phyloP scores from a whole-genome alignment of 495 filamentous ascomycete genomes.

The Daldinia loculata region DNA sequence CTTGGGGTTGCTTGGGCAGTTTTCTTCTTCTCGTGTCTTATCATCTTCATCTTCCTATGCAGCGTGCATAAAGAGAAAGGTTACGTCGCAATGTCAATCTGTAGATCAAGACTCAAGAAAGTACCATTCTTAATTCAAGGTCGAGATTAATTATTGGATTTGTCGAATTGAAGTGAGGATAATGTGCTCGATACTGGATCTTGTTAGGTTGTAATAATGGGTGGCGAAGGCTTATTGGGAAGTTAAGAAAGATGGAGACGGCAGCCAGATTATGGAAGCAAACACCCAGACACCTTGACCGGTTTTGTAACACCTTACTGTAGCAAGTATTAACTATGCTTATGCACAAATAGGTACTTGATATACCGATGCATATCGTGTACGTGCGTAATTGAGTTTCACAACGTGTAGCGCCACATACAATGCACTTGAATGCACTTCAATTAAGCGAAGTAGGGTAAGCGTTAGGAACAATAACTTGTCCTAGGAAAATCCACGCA shows the following conservation, averaged over 20 bases:
- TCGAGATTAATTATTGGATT: not conserved
- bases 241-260: not conserved
- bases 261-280: not conserved
- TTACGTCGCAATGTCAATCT: slow-evolving; percentile 32
- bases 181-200: not conserved
- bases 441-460: not conserved
- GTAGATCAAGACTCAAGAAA: slow-evolving; percentile 17
- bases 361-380: not conserved
- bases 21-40: not conserved
- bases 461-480: not conserved
- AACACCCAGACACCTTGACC: slow-evolving; percentile 1
- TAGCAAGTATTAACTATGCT: slow-evolving; percentile 1
- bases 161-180: not conserved
- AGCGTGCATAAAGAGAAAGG: slow-evolving; percentile 1
- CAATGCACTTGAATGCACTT: no score
- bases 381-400: slow-evolving; percentile 1
- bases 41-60: not conserved
- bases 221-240: slow-evolving; percentile 14
- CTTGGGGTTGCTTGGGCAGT: not conserved
- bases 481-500: not conserved
- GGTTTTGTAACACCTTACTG: slow-evolving; percentile 17
- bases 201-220: not conserved
- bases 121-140: not conserved
- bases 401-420: not conserved
- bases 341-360: not conserved